Base-by-base conservation (phyloP, 345 rosid genomes). In the Adansonia digitata region DNA sequence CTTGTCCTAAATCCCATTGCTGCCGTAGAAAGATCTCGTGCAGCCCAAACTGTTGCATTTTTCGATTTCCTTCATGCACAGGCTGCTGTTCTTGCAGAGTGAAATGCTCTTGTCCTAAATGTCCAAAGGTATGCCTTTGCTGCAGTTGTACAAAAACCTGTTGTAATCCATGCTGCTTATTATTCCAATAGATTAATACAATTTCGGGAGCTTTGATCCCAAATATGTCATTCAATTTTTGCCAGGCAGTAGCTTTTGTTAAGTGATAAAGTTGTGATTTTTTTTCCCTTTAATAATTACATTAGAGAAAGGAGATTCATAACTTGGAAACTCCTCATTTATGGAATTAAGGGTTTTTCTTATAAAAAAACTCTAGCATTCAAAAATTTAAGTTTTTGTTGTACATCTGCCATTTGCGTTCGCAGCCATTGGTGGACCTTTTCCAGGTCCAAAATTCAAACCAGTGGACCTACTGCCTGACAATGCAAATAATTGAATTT, bases 161-260 rank as follows among this genome's bases (percentile, higher is more conserved):
- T 60, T 87, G 90, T 81, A 83, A 84, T 66, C 89, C 88, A 49
- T 83, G 92, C 57, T 88, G 87, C 82, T 75, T 84, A 71, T 81
- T 78, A 51, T 85, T 82, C 76, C 89, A 87, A 83, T 69, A 80
- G 71, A 51, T 53, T 31, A 76, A 39, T 64, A 69, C 71, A 75
- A 22, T 26, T 40, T 34, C 48, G 40, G 35, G 76, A 51, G 72
- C 74, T 34, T 45, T 74, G 57, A 62, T 78, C 68, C 37, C 43
- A 43, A 75, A 40, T 18, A 69, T 53, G 71, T 72, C 49, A 69
- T 75, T 75, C 64, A n/a, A 59, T 75, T 40, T 22, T 69, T 26
- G 7, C 22, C 12, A 3, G 24, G 43, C 26, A 35, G 18, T 35
- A 35, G 68, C 14, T 18, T 35, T 63, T 18, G 37, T 63, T 5